Conservation (phyloP, 2,329 filamentous ascomycete genomes). For the Lachnellula hyalina region DNA sequence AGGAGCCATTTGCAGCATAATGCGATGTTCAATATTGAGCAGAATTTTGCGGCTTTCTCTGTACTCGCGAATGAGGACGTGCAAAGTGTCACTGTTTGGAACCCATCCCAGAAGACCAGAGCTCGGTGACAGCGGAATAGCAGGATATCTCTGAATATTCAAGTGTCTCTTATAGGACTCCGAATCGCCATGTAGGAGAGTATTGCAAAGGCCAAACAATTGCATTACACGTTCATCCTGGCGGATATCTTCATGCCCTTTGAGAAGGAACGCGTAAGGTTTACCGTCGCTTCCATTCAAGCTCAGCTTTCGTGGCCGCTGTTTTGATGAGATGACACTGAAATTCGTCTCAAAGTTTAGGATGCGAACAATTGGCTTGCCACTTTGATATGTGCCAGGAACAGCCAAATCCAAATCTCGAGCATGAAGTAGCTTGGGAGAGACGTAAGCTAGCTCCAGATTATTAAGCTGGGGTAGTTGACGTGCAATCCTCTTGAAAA, state of each 20-base stretch:
- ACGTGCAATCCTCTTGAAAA: conserved; percentile 90
- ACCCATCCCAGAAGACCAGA: conserved; percentile 96
- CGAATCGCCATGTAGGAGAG: conserved; percentile 84
- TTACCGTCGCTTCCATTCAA: conserved; percentile 84
- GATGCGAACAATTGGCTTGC: conserved; percentile 73
- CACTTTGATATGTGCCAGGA: conserved; percentile 88
- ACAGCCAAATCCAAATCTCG: conserved; percentile 86
- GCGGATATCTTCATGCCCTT: conserved; percentile 98
- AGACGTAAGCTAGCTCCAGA: conserved; percentile 93
- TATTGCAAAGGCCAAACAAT: conserved; percentile 95
- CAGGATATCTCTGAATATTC: conserved; percentile 91
- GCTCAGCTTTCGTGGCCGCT: conserved; percentile 84
- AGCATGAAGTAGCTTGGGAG: conserved; percentile 82
- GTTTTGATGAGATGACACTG: conserved; percentile 93
- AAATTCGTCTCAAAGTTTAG: conserved; percentile 85
- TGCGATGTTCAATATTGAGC: conserved; percentile 97
- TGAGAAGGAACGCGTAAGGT: conserved; percentile 83
- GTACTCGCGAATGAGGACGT: conserved; percentile 95
- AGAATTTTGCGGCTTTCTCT: conserved; percentile 95
- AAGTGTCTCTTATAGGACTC: conserved; percentile 97
- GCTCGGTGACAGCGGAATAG: conserved; percentile 94
- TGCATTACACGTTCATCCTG: conserved; percentile 99
- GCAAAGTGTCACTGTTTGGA: conserved; percentile 93
- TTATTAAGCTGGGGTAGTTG: conserved; percentile 90
- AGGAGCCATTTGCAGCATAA: conserved; percentile 99